Evolutionary conservation across 306 rosid species (phyloP).

Genomic region (Medicago lupulina): DNA sequence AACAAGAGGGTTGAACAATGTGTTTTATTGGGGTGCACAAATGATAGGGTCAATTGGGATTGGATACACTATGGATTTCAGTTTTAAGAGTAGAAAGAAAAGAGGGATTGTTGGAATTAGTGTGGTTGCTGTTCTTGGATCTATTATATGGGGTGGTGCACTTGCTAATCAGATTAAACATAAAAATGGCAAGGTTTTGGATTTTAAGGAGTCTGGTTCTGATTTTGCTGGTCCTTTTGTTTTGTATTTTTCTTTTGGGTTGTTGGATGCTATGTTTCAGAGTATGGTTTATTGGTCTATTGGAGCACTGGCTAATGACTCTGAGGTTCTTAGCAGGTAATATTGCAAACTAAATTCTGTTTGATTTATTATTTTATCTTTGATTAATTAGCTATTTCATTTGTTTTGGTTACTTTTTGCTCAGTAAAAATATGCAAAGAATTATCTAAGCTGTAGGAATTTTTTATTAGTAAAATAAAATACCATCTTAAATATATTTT

Average conservation of each 20-base stretch:
- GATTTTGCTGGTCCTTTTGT: slow-evolving; percentile 81
- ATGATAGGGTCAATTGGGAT: slow-evolving; percentile 86
- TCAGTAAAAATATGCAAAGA: neutral
- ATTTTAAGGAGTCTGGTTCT: slow-evolving; percentile 67
- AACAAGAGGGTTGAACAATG: slow-evolving; percentile 91
- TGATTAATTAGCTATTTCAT: neutral
- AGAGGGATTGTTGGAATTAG: slow-evolving; percentile 75
- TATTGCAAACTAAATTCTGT: neutral
- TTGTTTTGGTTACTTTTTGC: neutral
- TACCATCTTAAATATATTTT: neutral
- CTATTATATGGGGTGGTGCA: slow-evolving; percentile 84
- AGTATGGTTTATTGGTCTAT: slow-evolving; percentile 88
- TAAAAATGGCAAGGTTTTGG: slow-evolving; percentile 43
- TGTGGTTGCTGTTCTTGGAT: slow-evolving; percentile 61
- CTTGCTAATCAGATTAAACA: slow-evolving; percentile 73
- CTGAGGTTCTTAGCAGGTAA: slow-evolving; percentile 93
- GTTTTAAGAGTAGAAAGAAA: slow-evolving; percentile 72
- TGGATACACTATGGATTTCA: slow-evolving; percentile 83
- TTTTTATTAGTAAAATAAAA: neutral
- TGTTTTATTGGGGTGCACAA: slow-evolving; percentile 94
- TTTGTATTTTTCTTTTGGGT: slow-evolving; percentile 76
- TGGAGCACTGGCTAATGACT: slow-evolving; percentile 86
- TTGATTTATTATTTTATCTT: neutral
- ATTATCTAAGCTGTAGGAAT: neutral
- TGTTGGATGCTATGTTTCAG: slow-evolving; percentile 94